Conservation (phyloP, 495 filamentous ascomycete species). For the Penicillium cinerascens region DNA sequence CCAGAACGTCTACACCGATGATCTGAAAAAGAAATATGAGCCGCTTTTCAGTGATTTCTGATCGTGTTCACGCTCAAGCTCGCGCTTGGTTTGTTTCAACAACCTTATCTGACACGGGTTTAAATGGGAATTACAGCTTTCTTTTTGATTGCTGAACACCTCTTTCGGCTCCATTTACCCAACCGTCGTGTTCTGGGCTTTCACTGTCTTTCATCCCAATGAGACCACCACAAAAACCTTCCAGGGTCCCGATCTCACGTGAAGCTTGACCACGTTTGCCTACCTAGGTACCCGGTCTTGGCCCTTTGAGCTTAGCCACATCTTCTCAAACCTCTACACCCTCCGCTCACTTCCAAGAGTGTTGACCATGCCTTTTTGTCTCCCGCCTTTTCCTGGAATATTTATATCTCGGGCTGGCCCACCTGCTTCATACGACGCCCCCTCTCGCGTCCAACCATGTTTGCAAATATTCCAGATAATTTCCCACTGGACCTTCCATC, state of each 20-base stretch:
- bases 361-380: not conserved
- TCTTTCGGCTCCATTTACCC: not conserved
- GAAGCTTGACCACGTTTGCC: not conserved
- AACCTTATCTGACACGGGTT: not conserved
- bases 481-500: not conserved
- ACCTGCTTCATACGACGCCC: not conserved
- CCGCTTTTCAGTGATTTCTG: conserved; percentile 77
- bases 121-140: not conserved
- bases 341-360: not conserved
- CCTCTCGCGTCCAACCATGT: not conserved
- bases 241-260: not conserved
- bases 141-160: not conserved
- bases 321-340: not conserved
- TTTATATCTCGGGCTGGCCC: not conserved
- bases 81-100: conserved; percentile 14
- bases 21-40: conserved; percentile 73
- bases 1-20: conserved; percentile 62
- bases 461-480: not conserved
- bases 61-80: not conserved
- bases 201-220: not conserved
- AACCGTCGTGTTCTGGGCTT: not conserved
- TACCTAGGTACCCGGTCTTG: not conserved
- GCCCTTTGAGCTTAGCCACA: not conserved
- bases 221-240: not conserved
- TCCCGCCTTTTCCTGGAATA: not conserved